Base-by-base conservation (phyloP, 495 filamentous ascomycete species). In the Annulohypoxylon maeteangense region DNA sequence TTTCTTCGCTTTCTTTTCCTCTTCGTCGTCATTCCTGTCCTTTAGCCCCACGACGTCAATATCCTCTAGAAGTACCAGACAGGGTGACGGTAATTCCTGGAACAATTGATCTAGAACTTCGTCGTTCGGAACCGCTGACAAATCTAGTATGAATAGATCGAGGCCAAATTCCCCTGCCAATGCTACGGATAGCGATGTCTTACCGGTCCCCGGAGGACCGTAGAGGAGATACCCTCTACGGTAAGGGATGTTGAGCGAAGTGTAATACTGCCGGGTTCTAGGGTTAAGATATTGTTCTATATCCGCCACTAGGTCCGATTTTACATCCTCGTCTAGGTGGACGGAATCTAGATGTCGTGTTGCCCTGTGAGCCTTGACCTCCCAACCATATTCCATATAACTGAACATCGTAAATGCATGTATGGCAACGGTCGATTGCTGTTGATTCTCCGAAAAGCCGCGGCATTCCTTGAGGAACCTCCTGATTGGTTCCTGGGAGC, bases 121-220 rank as follows among this genome's bases (percentile, higher is more conserved):
- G 29, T 32, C 50, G 16, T 12, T 34, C 12, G 50, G 50, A 0
- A 54, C 20, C 1, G 29, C 27, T 1, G 50, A 54, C 20, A 54
- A 34, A 14, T 54, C 50, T 10, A 54, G 29, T 10, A 54, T 54
- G 50, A 18, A 54, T 18, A 54, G 29, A 7, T 54, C 50, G 6
- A 54, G 50, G n/a, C 50, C 50, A 10, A 54, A 34, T 54, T 54
- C 50, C 1, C 29, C 50, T 8, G 50, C 50, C 29, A 54, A 20
- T 32, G 50, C 50, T 4, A 54, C 6, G 10, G 50, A 54, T 7
- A 54, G 27, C n/a, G 50, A 54, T 20, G 50, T 54, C 29, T 54
- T 54, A n/a, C 50, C 50, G 29, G 50, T 54, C 11, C 50, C 50
- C n/a, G 50, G 50, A n/a, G 50, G 50, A 7, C 50, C 50, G 29